These are phyloP conservation scores for Cladophialophora immunda DNA, from an alignment of 2,329 filamentous ascomycete genomes.

Conservation along the genomic window DNA sequence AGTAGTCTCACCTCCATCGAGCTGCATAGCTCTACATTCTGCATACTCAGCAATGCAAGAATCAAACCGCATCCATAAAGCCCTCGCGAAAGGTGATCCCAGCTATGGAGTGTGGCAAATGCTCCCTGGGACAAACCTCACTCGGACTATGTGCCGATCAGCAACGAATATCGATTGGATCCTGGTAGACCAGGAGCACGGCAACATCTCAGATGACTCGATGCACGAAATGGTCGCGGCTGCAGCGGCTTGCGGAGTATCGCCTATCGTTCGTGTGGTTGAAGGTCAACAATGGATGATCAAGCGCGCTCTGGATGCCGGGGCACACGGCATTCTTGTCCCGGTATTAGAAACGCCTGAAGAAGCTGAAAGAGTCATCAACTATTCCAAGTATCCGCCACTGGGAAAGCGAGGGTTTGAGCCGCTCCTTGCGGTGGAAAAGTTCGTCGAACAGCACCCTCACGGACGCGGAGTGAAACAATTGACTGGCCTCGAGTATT, in stretches of 20 bases:
- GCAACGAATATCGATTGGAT: conserved; percentile 31
- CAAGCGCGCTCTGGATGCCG: conserved; percentile 51
- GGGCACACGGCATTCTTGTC: conserved; percentile 50
- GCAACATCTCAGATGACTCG: conserved; percentile 33
- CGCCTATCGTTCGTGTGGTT: conserved; percentile 48
- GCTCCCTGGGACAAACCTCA: no score
- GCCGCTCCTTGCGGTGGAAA: background rate
- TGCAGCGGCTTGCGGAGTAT: conserved; percentile 46
- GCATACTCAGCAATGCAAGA: no score
- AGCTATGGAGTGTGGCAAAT: no score
- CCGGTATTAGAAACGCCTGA: conserved; percentile 41
- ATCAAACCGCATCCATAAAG: no score
- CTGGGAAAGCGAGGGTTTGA: conserved; percentile 44
- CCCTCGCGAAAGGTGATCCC: no score
- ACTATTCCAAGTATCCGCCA: conserved; percentile 45
- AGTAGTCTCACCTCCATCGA: no score
- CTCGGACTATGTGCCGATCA: no score
- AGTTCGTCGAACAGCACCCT: no score
- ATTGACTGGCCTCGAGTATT: conserved; percentile 44
- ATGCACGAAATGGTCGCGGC: conserved; percentile 46
- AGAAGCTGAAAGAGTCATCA: conserved; percentile 39
- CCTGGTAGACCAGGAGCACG: conserved; percentile 41
- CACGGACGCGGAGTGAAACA: no score
- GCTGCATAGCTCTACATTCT: no score
- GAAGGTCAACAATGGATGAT: conserved; percentile 50